These are phyloP conservation scores for Musa schizocarpa DNA, from an alignment of 176 grass and related monocot species.

Conservation along the genomic window DNA sequence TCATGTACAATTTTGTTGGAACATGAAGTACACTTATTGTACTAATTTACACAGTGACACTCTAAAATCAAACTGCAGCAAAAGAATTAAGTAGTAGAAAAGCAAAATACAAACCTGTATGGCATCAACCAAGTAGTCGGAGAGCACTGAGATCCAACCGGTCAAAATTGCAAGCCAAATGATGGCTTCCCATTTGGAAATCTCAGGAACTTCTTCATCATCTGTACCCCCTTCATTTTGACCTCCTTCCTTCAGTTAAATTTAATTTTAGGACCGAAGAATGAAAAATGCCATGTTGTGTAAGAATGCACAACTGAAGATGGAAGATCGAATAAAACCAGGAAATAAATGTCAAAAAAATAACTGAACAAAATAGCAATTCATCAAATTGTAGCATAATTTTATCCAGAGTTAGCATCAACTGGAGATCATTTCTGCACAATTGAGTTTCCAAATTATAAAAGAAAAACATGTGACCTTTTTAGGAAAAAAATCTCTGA, in stretches of 20 bases:
- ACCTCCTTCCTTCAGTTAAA: constrained; percentile 29
- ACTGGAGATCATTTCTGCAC: too few species aligned
- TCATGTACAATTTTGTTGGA: too few species aligned
- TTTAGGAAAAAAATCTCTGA: too few species aligned
- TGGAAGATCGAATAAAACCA: background rate
- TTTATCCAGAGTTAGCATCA: too few species aligned
- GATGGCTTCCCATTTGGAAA: constrained; percentile 62
- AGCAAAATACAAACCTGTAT: constrained; percentile 30
- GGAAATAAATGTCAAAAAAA: background rate
- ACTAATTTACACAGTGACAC: background rate
- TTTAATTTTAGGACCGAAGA: background rate
- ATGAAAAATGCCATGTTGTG: background rate
- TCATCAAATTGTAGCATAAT: background rate
- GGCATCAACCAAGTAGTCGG: constrained; percentile 51
- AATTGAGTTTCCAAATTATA: too few species aligned
- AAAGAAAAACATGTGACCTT: too few species aligned
- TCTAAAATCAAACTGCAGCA: background rate
- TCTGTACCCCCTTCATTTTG: constrained; percentile 17
- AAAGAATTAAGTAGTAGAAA: background rate
- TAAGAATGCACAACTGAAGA: background rate
- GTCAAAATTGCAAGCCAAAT: constrained; percentile 64
- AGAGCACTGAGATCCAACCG: constrained; percentile 58
- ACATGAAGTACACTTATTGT: background rate
- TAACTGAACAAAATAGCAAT: background rate
- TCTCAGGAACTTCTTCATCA: constrained; percentile 26